Evolutionary conservation across 140 eudicot species (phyloP).

Genomic region (Stevia rebaudiana): DNA sequence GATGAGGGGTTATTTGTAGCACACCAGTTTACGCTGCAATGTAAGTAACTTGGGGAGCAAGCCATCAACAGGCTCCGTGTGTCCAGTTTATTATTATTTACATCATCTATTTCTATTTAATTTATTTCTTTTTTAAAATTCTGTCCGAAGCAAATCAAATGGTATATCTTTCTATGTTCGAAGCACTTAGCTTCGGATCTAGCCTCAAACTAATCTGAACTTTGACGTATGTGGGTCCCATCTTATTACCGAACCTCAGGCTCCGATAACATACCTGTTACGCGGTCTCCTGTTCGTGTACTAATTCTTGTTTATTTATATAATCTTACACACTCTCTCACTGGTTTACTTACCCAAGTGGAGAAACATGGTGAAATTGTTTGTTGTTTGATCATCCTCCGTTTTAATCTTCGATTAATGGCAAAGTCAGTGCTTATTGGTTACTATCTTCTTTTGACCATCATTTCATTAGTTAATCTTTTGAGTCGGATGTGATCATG

Average conservation of each 20-base stretch:
- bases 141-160: slow-evolving; percentile 13
- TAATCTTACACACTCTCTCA: neutral
- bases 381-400: neutral
- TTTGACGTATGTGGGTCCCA: neutral
- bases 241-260: slow-evolving; percentile 20
- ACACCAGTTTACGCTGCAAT: neutral
- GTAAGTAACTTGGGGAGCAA: slow-evolving; percentile 29
- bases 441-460: neutral
- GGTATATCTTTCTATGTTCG: no score
- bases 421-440: slow-evolving; percentile 22
- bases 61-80: slow-evolving; percentile 16
- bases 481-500: slow-evolving; percentile 8
- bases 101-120: neutral
- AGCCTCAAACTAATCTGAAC: neutral
- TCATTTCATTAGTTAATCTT: neutral
- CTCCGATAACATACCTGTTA: slow-evolving; percentile 30
- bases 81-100: slow-evolving; percentile 2
- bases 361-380: slow-evolving; percentile 18
- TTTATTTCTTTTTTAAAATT: no score
- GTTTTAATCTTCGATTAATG: slow-evolving; percentile 13
- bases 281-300: slow-evolving; percentile 29
- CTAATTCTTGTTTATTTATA: slow-evolving; percentile 1
- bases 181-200: slow-evolving; percentile 17
- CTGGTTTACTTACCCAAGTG: slow-evolving; percentile 42
- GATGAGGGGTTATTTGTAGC: slow-evolving; percentile 2